Evolutionary conservation across 164 flowering plant species (phyloP), one percentile per base, ranked within the genome.

Genomic region (Vitis riparia): DNA sequence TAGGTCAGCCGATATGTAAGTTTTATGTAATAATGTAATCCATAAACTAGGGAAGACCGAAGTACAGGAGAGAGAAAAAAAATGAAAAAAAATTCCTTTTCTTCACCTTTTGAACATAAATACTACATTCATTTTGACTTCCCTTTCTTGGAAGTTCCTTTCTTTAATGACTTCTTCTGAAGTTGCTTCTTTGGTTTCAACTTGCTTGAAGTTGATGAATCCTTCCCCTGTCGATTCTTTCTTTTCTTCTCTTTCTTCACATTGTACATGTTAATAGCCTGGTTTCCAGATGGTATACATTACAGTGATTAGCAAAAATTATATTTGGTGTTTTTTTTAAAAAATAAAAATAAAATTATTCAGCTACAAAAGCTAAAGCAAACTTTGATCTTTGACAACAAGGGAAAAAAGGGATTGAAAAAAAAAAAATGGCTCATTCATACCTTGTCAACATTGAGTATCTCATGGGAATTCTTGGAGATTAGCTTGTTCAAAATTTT

Each of bases 371-470:
- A 37, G 44, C 44, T 3, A 37, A 37, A 3, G 44, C 44, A 55
- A 27, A 17, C 14, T 8, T 52, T 12, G 10, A 58, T 11, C 11
- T 44, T 13, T n/a, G 19, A 8, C 8, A 62, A 23, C 0, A 23
- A 23, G 16, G 27, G 64, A 27, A 62, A 6, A 37, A 37, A 37
- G 44, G 7, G 44, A 3, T 3, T 3, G 44, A 37, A 37, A 23
- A 37, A 37, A 37, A 37, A 6, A 37, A 6, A 37, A 37, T 32
- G 23, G 19, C 8, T 15, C 30, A 15, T 48, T 51, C 78, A 63
- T 73, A 86, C 97, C 99, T 89, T 95, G 55, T 82, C 71, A 13
- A 93, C 91, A 67, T 95, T 81, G 50, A 95, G 87, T 30, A 88
- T 85, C 73, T 91, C 93, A 64, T 91, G 89, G 3, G 96, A 92